These are phyloP conservation scores for Corymbia calophylla DNA, from an alignment of 441 rosid genomes.

Conservation along the genomic window DNA sequence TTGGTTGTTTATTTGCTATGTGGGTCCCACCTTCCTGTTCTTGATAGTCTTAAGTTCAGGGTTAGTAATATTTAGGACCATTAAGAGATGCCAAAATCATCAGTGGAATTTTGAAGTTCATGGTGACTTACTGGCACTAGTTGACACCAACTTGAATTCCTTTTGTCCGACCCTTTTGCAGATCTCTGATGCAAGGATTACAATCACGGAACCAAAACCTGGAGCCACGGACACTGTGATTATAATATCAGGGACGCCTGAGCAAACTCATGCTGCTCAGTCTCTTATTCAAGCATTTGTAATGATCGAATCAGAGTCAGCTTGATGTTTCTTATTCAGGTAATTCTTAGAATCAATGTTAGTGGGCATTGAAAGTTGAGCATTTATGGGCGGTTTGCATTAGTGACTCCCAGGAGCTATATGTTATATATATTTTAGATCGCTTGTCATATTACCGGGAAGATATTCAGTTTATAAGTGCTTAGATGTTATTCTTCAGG, in stretches of 20 bases:
- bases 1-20: not conserved
- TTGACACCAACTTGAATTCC: not conserved
- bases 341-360: not conserved
- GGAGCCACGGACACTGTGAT: slow-evolving; percentile 58
- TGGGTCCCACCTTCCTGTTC: not conserved
- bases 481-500: not conserved
- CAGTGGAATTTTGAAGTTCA: not conserved
- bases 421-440: not conserved
- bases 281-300: slow-evolving; percentile 85
- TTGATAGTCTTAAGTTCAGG: not conserved
- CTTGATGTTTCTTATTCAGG: slow-evolving; percentile 22
- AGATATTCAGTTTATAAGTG: not conserved
- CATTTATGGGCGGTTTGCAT: not conserved
- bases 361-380: not conserved
- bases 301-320: slow-evolving; percentile 50
- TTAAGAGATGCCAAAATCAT: not conserved
- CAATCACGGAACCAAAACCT: slow-evolving; percentile 48
- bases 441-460: not conserved
- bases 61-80: not conserved
- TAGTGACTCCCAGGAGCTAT: not conserved
- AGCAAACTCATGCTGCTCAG: slow-evolving; percentile 84
- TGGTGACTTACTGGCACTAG: not conserved
- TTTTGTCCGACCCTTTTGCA: slow-evolving; percentile 6
- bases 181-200: slow-evolving; percentile 74
- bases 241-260: slow-evolving; percentile 80